Conservation (phyloP, 1,284 basidiomycete genomes). For the Ceratobasidium sp. region DNA sequence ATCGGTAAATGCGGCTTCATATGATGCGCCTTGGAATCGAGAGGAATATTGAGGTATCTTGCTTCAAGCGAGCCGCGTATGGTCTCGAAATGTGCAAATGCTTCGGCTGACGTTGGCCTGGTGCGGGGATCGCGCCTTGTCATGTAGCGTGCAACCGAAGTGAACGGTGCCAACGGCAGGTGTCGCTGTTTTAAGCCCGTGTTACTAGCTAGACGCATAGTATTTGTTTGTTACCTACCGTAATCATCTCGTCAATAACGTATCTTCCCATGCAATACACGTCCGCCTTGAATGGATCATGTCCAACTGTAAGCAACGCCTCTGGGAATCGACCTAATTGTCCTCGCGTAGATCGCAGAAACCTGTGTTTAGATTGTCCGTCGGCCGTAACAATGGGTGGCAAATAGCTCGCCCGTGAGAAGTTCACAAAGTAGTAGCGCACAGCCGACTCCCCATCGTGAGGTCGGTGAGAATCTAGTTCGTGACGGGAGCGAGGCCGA, state of each 20-base stretch:
- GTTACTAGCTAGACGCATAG: not conserved
- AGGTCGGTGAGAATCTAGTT: constrained; percentile 20
- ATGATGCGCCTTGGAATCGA: constrained; percentile 14
- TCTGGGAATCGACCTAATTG: constrained; percentile 28
- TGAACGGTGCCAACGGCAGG: constrained; percentile 19
- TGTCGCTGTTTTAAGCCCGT: not conserved
- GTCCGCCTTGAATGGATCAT: constrained; percentile 34
- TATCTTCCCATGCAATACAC: constrained; percentile 33
- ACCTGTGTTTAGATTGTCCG: constrained; percentile 3
- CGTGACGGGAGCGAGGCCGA: constrained; percentile 14
- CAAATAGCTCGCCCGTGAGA: constrained; percentile 24
- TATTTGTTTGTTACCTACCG: constrained; percentile 3
- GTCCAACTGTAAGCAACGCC: constrained; percentile 28
- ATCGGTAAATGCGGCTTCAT: not conserved
- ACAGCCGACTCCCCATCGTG: constrained; percentile 30
- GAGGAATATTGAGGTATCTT: constrained; percentile 18
- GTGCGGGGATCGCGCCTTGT: constrained; percentile 29
- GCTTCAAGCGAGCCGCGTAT: constrained; percentile 25
- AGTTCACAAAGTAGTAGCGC: constrained; percentile 31
- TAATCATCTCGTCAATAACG: constrained; percentile 30
- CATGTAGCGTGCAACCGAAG: constrained; percentile 26
- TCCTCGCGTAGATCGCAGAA: constrained; percentile 9
- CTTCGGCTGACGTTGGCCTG: constrained; percentile 22
- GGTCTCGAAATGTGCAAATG: constrained; percentile 28
- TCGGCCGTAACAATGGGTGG: constrained; percentile 5